Conservation (phyloP, 768 basidiomycete species). For the Lentinula boryana region DNA sequence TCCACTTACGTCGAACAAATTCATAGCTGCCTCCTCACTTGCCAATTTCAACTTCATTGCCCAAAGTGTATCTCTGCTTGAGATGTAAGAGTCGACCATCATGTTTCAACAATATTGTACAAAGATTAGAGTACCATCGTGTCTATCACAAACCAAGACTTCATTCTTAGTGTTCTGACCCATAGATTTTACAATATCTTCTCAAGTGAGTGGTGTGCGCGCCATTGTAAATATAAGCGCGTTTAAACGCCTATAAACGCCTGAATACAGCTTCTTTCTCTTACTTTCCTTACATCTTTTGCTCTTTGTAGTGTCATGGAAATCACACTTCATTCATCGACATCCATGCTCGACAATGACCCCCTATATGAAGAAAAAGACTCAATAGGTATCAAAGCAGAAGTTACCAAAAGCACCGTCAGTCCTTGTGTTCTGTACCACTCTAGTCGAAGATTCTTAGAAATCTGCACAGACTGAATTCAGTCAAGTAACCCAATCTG, state of each 20-base stretch:
- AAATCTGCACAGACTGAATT: not conserved
- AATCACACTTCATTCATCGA: not conserved
- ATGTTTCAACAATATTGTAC: not conserved
- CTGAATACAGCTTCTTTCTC: not conserved
- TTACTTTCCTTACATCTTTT: not conserved
- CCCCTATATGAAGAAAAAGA: not conserved
- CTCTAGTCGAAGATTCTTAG: not conserved
- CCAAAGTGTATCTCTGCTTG: conserved; percentile 47
- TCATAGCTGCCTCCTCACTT: conserved; percentile 37
- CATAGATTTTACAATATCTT: no score
- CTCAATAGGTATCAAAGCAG: not conserved
- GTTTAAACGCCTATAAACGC: not conserved
- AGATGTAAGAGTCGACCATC: conserved; percentile 17
- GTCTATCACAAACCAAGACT: no score
- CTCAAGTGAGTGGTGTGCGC: no score
- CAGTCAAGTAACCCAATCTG: not conserved
- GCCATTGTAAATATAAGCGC: not conserved
- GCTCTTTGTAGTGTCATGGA: not conserved
- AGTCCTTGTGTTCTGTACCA: not conserved
- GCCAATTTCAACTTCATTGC: conserved; percentile 44
- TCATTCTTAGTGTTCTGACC: no score
- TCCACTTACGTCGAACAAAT: not conserved
- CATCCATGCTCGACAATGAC: not conserved
- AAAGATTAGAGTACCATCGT: no score
- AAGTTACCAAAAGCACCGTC: not conserved